phyloP scores from a whole-genome alignment of 768 basidiomycete genomes.

The Termitomyces heimii region DNA sequence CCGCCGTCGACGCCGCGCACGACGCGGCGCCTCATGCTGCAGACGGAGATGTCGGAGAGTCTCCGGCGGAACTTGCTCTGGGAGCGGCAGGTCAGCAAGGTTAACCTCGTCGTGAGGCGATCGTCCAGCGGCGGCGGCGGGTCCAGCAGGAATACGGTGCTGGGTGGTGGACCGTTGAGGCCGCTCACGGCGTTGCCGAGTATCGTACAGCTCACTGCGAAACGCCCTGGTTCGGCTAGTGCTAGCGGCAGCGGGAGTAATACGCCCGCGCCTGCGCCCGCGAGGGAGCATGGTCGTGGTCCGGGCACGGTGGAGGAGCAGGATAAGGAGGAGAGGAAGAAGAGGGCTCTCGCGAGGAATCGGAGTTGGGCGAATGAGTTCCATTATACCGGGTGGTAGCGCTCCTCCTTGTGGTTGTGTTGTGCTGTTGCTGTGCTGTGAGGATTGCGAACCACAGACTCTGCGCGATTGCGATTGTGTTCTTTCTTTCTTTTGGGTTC shows the following conservation, averaged over 20 bases:
- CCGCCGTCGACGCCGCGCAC: slow-evolving; percentile 81
- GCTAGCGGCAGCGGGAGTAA: not conserved
- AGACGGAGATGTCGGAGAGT: slow-evolving; percentile 81
- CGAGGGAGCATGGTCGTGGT: too few relatives aligned
- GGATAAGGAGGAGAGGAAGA: slow-evolving; percentile 34
- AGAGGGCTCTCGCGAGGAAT: slow-evolving; percentile 49
- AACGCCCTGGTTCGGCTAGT: slow-evolving; percentile 15
- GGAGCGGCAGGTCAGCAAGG: slow-evolving; percentile 65
- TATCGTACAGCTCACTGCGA: slow-evolving; percentile 36
- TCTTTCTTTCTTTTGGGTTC: slow-evolving; percentile 6
- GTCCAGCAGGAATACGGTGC: too few relatives aligned
- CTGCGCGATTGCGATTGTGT: not conserved
- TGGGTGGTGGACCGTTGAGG: slow-evolving; percentile 19
- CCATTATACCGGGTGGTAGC: slow-evolving; percentile 59
- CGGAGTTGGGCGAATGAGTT: slow-evolving; percentile 62
- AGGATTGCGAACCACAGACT: not conserved
- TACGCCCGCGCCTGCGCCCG: not conserved
- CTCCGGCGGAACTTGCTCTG: slow-evolving; percentile 76
- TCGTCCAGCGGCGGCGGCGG: slow-evolving; percentile 22
- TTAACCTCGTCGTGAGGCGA: slow-evolving; percentile 30
- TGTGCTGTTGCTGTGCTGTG: not conserved
- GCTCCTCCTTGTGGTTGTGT: too few relatives aligned
- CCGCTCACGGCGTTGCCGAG: slow-evolving; percentile 30
- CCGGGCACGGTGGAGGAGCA: too few relatives aligned
- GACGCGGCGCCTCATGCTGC: slow-evolving; percentile 78